These are phyloP conservation scores for Agastache rugosa DNA, from an alignment of 257 asterid species.

Conservation along the genomic window DNA sequence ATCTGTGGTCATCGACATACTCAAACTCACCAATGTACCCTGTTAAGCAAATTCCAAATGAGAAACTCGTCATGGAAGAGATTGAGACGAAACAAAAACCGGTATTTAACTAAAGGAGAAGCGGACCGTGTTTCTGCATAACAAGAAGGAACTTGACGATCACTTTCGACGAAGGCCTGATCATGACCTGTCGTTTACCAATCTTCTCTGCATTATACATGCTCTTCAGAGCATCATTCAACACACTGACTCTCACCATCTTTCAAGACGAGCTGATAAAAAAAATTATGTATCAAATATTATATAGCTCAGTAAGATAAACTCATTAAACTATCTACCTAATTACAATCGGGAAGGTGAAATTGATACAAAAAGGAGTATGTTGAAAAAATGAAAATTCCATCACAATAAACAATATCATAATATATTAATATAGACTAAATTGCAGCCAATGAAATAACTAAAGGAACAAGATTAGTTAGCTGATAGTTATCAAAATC, in stretches of 20 bases:
- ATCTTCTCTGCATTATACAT: slow-evolving; percentile 28
- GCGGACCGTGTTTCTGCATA: slow-evolving; percentile 22
- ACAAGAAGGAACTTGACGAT: slow-evolving; percentile 22
- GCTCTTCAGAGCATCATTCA: slow-evolving; percentile 29
- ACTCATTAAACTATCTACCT: background rate
- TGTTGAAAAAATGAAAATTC: background rate
- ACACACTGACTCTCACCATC: slow-evolving; percentile 26
- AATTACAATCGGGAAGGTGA: background rate
- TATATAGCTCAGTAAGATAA: background rate
- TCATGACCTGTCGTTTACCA: slow-evolving; percentile 28
- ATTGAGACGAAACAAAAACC: background rate
- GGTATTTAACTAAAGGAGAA: background rate
- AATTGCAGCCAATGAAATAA: no score
- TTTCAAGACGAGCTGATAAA: background rate
- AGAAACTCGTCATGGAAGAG: background rate
- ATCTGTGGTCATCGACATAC: slow-evolving; percentile 25
- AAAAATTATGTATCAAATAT: background rate
- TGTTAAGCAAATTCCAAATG: background rate
- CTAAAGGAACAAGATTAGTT: background rate
- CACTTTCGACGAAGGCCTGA: slow-evolving; percentile 28
- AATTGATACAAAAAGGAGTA: background rate
- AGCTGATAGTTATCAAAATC: background rate
- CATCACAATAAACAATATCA: background rate
- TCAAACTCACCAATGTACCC: slow-evolving; percentile 28
- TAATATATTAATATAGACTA: background rate